phyloP scores from a whole-genome alignment of 371 early-diverging fungal genomes.

The Synchytrium microbalum region DNA sequence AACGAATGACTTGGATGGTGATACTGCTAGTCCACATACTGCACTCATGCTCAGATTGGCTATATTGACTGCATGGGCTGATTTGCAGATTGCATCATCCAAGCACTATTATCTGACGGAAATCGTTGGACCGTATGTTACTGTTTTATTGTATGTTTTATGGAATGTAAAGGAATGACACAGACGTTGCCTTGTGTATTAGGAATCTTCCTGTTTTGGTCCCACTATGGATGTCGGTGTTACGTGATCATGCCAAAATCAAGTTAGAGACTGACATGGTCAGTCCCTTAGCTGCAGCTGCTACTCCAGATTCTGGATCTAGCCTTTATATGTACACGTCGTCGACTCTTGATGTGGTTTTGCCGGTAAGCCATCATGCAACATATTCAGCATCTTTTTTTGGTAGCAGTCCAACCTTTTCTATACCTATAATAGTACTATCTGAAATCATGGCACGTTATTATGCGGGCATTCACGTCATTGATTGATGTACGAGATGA shows the following conservation, averaged over 20 bases:
- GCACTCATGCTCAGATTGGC: conserved; percentile 72
- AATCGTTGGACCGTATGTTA: conserved; percentile 52
- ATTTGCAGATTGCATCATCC: conserved; percentile 56
- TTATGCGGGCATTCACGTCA: conserved; percentile 22
- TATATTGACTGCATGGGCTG: conserved; percentile 75
- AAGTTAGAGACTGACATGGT: conserved; percentile 24
- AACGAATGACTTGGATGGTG: conserved; percentile 17
- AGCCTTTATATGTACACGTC: conserved; percentile 29
- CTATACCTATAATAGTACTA: conserved; percentile 21
- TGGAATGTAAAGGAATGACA: background rate
- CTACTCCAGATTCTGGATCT: conserved; percentile 4
- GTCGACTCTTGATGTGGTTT: conserved; percentile 46
- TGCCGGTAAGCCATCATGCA: conserved; percentile 38
- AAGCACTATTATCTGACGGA: conserved; percentile 48
- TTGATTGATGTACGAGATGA: conserved; percentile 15
- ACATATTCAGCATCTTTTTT: background rate
- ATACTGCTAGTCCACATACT: conserved; percentile 35
- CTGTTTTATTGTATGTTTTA: background rate
- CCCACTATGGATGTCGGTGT: conserved; percentile 24
- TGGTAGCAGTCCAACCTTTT: background rate
- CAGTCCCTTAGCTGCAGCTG: background rate
- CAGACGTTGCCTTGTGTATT: background rate
- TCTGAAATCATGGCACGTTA: conserved; percentile 25
- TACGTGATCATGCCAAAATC: conserved; percentile 28
- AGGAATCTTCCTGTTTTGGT: conserved; percentile 23